Base-by-base conservation (phyloP, 164 flowering plant species). In the Macadamia tetraphylla region DNA sequence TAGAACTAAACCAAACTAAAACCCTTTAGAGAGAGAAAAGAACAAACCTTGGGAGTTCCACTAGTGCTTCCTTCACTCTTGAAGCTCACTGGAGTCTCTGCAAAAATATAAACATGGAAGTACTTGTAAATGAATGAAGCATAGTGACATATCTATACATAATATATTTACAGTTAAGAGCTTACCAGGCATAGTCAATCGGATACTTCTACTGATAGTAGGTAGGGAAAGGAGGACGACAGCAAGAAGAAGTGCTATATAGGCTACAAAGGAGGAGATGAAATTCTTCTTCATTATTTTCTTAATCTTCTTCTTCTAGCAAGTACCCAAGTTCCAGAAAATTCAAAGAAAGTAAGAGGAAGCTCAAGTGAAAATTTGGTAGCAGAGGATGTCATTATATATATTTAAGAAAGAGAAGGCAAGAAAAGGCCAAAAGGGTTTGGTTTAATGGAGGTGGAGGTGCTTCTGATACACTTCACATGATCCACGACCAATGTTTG, bases 401-500 rank as follows among this genome's bases (percentile, higher is more conserved):
- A 51, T 64, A 69, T 52, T 48, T 35, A 5, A 35, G 40, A 35
- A 35, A 35, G 40, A 44, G 52, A 72, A 11, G 7, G 46, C 52
- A 35, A 35, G 40, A 44, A 58, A 72, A 11, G 7, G 46, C 52
- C 42, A 12, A 44, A 35, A 23, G 79, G 64, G 55, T 57, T 15
- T 74, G 65, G 14, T 72, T 77, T 73, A 83, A 79, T 83, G 88
- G 65, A 67, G 61, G 60, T 49, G 60, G 62, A 67, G 40, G 71
- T 71, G 78, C 68, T 42, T 55, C 75, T 74, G 81, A 66, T 77
- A 67, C 67, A 65, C 60, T 62, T 87, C 91, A 87, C 86, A 85
- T 82, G 91, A 84, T 84, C 76, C 88, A 67, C 72, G 89, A 70
- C 83, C 29, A 49, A 67, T 42, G 78, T 76, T 79, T 62, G 35